phyloP scores from a whole-genome alignment of 1,284 basidiomycete species.

The Somion occarium region DNA sequence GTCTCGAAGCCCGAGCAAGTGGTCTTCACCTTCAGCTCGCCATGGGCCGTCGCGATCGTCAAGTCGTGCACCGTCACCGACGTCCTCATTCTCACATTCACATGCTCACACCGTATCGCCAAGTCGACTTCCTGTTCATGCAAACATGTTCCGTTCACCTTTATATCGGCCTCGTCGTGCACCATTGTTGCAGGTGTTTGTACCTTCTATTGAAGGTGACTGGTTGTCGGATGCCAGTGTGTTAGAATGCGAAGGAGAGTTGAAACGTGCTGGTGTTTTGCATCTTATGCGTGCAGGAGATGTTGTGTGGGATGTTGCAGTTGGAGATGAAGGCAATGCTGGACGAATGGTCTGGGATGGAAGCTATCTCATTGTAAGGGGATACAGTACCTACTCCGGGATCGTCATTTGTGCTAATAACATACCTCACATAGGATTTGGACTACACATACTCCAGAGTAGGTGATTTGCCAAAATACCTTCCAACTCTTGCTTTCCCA shows the following conservation, averaged over 20 bases:
- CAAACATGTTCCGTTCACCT: conserved; percentile 54
- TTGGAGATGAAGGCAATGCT: conserved; percentile 77
- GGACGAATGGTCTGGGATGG: conserved; percentile 81
- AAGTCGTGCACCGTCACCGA: conserved; percentile 63
- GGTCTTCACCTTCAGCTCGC: conserved; percentile 8
- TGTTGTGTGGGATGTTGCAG: conserved; percentile 78
- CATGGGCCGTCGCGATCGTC: conserved; percentile 32
- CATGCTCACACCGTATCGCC: conserved; percentile 18
- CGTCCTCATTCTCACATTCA: conserved; percentile 38
- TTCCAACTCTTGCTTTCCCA: conserved; percentile 71
- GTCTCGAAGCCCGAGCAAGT: conserved; percentile 11
- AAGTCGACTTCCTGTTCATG: conserved; percentile 5
- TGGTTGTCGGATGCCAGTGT: conserved; percentile 79
- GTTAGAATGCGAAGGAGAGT: conserved; percentile 72
- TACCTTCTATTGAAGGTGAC: conserved; percentile 75
- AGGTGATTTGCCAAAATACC: conserved; percentile 72
- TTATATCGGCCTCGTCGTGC: conserved; percentile 64
- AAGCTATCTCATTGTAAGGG: conserved; percentile 72
- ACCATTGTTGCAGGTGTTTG: conserved; percentile 71
- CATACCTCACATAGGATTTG: conserved; percentile 51
- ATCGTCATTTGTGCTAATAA: conserved; percentile 1
- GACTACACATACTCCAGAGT: conserved; percentile 72
- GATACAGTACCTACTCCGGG: conserved; percentile 14
- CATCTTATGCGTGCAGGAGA: conserved; percentile 65
- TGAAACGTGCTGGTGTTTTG: conserved; percentile 57